phyloP scores from a whole-genome alignment of 768 basidiomycete species.

The Myochromella boudieri region DNA sequence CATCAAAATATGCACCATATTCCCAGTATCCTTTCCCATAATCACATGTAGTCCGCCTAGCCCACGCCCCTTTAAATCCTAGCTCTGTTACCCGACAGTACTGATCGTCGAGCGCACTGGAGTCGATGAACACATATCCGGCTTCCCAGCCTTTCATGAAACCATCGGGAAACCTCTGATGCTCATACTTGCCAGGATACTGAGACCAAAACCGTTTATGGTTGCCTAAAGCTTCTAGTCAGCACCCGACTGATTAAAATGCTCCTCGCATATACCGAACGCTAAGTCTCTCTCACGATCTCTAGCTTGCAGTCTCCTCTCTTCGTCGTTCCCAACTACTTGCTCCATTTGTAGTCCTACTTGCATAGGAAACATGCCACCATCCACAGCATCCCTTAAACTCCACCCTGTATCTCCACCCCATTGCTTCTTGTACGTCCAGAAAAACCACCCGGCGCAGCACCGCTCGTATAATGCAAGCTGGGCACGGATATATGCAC shows the following conservation, averaged over 20 bases:
- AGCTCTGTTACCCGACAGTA: constrained; percentile 46
- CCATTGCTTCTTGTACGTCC: constrained; percentile 77
- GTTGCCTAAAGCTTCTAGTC: constrained; percentile 24
- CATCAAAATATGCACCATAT: constrained; percentile 42
- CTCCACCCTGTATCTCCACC: constrained; percentile 75
- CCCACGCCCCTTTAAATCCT: constrained; percentile 67
- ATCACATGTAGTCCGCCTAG: constrained; percentile 40
- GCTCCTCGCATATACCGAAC: constrained; percentile 24
- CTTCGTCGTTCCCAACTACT: constrained; percentile 17
- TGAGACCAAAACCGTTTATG: constrained; percentile 44
- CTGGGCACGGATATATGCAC: constrained; percentile 60
- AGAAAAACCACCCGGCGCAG: constrained; percentile 80
- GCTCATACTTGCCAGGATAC: constrained; percentile 59
- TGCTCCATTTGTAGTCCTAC: constrained; percentile 42
- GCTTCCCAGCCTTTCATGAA: constrained; percentile 75
- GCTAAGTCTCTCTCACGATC: constrained; percentile 30
- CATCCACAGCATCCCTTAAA: constrained; percentile 59
- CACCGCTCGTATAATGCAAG: constrained; percentile 59
- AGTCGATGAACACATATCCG: constrained; percentile 53
- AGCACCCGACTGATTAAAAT: constrained; percentile 11
- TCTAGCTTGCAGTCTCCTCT: constrained; percentile 20
- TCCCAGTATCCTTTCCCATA: constrained; percentile 62
- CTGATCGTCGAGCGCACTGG: constrained; percentile 12
- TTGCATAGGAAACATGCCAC: constrained; percentile 58
- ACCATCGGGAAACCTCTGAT: constrained; percentile 66